phyloP scores from a whole-genome alignment of 2,329 filamentous ascomycete genomes.

The Hirsutella thompsonii region DNA sequence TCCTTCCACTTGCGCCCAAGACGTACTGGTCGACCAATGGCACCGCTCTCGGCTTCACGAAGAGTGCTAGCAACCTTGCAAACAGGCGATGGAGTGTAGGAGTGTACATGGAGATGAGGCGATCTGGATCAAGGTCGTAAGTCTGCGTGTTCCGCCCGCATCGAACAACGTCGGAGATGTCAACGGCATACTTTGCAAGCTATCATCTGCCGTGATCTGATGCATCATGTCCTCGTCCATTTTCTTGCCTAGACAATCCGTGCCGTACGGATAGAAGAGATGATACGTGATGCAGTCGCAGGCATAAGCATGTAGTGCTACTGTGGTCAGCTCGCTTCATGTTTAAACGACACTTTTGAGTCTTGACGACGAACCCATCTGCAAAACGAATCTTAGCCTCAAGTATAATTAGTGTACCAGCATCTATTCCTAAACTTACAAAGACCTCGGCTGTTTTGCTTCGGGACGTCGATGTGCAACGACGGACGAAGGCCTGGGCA shows the following conservation, averaged over 20 bases:
- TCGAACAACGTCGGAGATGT: neutral
- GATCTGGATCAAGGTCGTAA: constrained; percentile 28
- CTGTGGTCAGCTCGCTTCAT: constrained; percentile 7
- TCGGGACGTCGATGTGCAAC: constrained; percentile 31
- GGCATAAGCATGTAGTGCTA: constrained; percentile 49
- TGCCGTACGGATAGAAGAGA: constrained; percentile 54
- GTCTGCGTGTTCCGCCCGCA: neutral
- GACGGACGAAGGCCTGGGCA: constrained; percentile 39
- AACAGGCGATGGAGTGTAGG: constrained; percentile 36
- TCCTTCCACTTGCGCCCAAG: constrained; percentile 32
- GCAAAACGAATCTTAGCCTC: constrained; percentile 5
- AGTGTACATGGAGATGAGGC: constrained; percentile 43
- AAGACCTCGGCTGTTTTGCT: constrained; percentile 43
- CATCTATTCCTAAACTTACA: constrained; percentile 25
- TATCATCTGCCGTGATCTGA: constrained; percentile 55
- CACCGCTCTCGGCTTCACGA: constrained; percentile 41
- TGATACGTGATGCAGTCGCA: constrained; percentile 58
- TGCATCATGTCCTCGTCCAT: constrained; percentile 55
- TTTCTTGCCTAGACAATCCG: constrained; percentile 40
- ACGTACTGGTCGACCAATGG: constrained; percentile 49
- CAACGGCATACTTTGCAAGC: constrained; percentile 49
- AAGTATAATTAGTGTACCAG: neutral
- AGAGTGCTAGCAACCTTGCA: constrained; percentile 29
- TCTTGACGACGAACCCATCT: constrained; percentile 17
- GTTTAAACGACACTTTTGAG: neutral